These are phyloP conservation scores for Alternaria sp. DNA, from an alignment of 2,329 filamentous ascomycete species.

Conservation along the genomic window DNA sequence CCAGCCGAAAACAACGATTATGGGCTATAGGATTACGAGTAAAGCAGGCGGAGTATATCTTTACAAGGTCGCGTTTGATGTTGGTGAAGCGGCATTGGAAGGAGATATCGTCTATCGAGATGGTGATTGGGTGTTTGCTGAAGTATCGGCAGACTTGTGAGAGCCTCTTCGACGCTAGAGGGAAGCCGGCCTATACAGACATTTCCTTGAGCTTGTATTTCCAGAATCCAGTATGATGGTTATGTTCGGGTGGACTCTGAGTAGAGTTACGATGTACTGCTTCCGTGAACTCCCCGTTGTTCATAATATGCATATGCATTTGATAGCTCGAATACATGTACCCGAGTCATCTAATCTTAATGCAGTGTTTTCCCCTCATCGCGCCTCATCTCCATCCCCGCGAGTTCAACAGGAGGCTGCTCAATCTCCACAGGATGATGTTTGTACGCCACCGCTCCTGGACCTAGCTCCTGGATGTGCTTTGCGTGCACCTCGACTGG, in stretches of 20 bases:
- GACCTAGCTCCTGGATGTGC: conserved; percentile 10
- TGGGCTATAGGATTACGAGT: too few species aligned
- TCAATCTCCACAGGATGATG: conserved; percentile 5
- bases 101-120: neutral
- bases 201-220: neutral
- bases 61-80: neutral
- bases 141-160: neutral
- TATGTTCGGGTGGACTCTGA: neutral
- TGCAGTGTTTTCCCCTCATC: neutral
- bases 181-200: neutral
- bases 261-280: neutral
- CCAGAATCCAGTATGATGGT: neutral
- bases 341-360: neutral
- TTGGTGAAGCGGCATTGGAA: neutral
- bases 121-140: neutral
- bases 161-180: neutral
- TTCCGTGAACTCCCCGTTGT: neutral
- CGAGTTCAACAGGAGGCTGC: conserved; percentile 12
- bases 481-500: conserved; percentile 7
- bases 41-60: neutral
- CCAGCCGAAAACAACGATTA: neutral
- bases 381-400: neutral
- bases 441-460: conserved; percentile 9
- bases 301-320: neutral
- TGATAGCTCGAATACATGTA: neutral